phyloP scores from a whole-genome alignment of 768 basidiomycete genomes.

The Amanita thiersii region DNA sequence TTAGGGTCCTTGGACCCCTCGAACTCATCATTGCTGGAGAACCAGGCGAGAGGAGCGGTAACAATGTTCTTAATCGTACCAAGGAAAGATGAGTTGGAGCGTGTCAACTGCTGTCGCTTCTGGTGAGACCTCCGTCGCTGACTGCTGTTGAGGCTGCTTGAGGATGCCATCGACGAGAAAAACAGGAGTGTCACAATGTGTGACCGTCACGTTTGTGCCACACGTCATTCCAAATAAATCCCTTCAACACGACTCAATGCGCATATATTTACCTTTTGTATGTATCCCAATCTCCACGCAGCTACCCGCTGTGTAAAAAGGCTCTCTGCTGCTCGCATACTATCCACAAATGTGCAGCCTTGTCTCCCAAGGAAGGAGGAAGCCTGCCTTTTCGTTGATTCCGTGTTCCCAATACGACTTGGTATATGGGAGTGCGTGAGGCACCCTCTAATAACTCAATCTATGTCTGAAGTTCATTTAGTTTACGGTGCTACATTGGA shows the following conservation, averaged over 20 bases:
- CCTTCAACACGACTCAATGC: neutral
- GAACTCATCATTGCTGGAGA: constrained; percentile 39
- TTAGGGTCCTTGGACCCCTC: constrained; percentile 38
- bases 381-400: constrained; percentile 67
- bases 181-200: constrained; percentile 11
- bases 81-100: constrained; percentile 50
- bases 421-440: constrained; percentile 69
- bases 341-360: neutral
- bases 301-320: neutral
- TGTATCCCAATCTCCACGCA: neutral
- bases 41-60: constrained; percentile 55
- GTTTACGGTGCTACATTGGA: constrained; percentile 59
- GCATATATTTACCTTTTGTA: neutral
- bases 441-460: constrained; percentile 1
- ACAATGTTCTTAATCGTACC: constrained; percentile 61
- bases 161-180: constrained; percentile 29
- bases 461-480: constrained; percentile 18
- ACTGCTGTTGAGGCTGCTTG: constrained; percentile 21
- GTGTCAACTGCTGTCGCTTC: constrained; percentile 30
- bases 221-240: neutral
- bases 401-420: constrained; percentile 68
- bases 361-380: constrained; percentile 20
- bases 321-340: neutral
- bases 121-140: constrained; percentile 18
- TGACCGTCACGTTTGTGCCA: neutral